These are phyloP conservation scores for Leccinum subgranulosum DNA, from an alignment of 768 basidiomycete species.

Conservation along the genomic window DNA sequence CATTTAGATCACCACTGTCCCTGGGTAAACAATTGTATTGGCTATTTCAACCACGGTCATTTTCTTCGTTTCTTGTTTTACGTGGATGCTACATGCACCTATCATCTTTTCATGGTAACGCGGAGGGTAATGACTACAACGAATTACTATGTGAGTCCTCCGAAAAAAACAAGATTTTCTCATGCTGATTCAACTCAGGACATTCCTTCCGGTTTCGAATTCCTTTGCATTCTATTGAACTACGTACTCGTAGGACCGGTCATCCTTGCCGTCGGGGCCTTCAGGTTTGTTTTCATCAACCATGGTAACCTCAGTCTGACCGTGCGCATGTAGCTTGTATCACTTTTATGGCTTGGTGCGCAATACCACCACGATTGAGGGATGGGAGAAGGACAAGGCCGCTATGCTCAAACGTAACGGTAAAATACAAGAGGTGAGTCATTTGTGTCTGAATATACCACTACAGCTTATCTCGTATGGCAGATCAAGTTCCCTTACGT, in stretches of 20 bases:
- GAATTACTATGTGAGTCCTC: slow-evolving; percentile 51
- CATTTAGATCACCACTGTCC: slow-evolving; percentile 82
- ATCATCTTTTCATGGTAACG: slow-evolving; percentile 84
- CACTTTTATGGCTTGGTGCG: slow-evolving; percentile 74
- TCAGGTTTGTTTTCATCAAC: slow-evolving; percentile 55
- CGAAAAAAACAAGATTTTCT: background rate
- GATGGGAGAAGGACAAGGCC: slow-evolving; percentile 96
- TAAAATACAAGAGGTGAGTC: slow-evolving; percentile 71
- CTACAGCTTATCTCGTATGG: background rate
- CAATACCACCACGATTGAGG: slow-evolving; percentile 95
- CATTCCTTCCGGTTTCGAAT: slow-evolving; percentile 61
- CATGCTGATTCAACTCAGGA: slow-evolving; percentile 43
- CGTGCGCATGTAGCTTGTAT: slow-evolving; percentile 59
- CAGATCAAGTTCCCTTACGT: slow-evolving; percentile 94
- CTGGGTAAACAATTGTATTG: slow-evolving; percentile 94
- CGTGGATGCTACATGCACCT: slow-evolving; percentile 86
- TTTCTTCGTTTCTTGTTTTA: slow-evolving; percentile 91
- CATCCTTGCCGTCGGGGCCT: slow-evolving; percentile 79
- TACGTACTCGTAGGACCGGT: slow-evolving; percentile 85
- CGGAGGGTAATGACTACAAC: slow-evolving; percentile 53
- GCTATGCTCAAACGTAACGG: slow-evolving; percentile 82
- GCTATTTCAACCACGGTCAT: slow-evolving; percentile 85
- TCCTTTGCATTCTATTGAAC: slow-evolving; percentile 87
- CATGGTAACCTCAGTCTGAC: slow-evolving; percentile 12
- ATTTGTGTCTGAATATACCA: background rate